Conservation (phyloP, 2,329 filamentous ascomycete species). For the Alternaria sp. region DNA sequence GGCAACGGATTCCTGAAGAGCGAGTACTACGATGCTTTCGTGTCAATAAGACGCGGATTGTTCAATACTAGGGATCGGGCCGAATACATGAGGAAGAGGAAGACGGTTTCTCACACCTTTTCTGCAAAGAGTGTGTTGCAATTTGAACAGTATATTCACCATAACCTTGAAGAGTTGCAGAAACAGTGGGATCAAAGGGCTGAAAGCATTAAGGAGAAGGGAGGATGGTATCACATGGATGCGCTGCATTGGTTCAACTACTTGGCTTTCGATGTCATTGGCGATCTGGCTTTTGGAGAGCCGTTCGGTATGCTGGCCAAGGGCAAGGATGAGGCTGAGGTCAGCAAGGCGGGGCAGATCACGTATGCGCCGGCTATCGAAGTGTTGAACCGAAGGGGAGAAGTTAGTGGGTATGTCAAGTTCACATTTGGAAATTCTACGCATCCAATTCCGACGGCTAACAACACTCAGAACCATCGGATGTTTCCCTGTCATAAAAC, state of each 20-base stretch:
- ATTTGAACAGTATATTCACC: slow-evolving; percentile 88
- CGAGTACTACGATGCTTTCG: slow-evolving; percentile 90
- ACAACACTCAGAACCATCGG: slow-evolving; percentile 67
- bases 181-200: slow-evolving; percentile 74
- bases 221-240: slow-evolving; percentile 70
- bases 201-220: slow-evolving; percentile 55
- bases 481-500: slow-evolving; percentile 75
- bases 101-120: slow-evolving; percentile 88
- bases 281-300: slow-evolving; percentile 74
- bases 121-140: slow-evolving; percentile 80
- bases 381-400: slow-evolving; percentile 85
- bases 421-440: neutral
- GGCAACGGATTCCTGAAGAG: slow-evolving; percentile 63
- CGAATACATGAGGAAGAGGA: slow-evolving; percentile 88
- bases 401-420: slow-evolving; percentile 72
- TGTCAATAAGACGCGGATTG: slow-evolving; percentile 82
- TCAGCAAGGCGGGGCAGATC: slow-evolving; percentile 68
- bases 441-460: slow-evolving; percentile 7
- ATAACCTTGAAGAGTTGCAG: slow-evolving; percentile 78
- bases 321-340: slow-evolving; percentile 79
- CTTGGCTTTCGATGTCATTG: slow-evolving; percentile 62
- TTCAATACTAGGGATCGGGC: slow-evolving; percentile 87
- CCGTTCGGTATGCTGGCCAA: slow-evolving; percentile 84
- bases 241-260: slow-evolving; percentile 83
- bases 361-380: slow-evolving; percentile 82